Evolutionary conservation across 768 basidiomycete genomes (phyloP).

Genomic region (Dendrothele bispora): DNA sequence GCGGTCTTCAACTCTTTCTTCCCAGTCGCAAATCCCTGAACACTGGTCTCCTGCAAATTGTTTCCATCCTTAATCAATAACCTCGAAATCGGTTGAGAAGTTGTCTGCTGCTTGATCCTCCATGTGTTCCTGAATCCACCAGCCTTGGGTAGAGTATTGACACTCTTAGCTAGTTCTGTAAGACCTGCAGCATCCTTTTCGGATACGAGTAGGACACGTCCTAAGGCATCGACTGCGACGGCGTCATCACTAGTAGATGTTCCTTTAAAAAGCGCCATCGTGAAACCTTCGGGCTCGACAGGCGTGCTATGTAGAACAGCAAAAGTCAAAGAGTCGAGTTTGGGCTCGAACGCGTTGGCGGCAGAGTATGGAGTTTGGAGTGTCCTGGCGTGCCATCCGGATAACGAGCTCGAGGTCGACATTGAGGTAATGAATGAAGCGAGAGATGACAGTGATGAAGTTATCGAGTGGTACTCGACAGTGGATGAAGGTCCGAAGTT

Average conservation of each 20-base stretch:
- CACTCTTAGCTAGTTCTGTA: conserved; percentile 19
- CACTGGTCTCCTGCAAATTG: conserved; percentile 7
- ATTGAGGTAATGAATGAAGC: too few species aligned
- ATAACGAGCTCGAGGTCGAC: too few species aligned
- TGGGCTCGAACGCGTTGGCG: conserved; percentile 24
- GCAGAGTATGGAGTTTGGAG: conserved; percentile 20
- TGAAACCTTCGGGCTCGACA: conserved; percentile 35
- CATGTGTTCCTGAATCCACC: conserved; percentile 34
- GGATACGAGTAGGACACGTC: conserved; percentile 24
- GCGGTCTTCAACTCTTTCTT: conserved; percentile 25
- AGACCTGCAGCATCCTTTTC: conserved; percentile 27
- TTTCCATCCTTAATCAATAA: conserved; percentile 20
- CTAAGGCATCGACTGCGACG: conserved; percentile 31
- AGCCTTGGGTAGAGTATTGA: conserved; percentile 23
- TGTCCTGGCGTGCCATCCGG: conserved; percentile 30
- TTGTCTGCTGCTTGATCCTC: conserved; percentile 27
- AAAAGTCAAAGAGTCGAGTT: conserved; percentile 24
- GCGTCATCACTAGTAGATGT: conserved; percentile 5
- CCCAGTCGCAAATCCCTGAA: conserved; percentile 6
- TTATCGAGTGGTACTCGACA: too few species aligned
- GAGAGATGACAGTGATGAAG: too few species aligned
- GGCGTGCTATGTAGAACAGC: conserved; percentile 32
- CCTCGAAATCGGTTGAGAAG: conserved; percentile 34
- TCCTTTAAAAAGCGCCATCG: conserved; percentile 32
- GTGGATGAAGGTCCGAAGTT: too few species aligned